Percentiles rank a stretch among this genome's conserved stretches.
Conservation (phyloP, 2,329 filamentous ascomycete genomes). For the Chrysoporthe puriensis region DNA sequence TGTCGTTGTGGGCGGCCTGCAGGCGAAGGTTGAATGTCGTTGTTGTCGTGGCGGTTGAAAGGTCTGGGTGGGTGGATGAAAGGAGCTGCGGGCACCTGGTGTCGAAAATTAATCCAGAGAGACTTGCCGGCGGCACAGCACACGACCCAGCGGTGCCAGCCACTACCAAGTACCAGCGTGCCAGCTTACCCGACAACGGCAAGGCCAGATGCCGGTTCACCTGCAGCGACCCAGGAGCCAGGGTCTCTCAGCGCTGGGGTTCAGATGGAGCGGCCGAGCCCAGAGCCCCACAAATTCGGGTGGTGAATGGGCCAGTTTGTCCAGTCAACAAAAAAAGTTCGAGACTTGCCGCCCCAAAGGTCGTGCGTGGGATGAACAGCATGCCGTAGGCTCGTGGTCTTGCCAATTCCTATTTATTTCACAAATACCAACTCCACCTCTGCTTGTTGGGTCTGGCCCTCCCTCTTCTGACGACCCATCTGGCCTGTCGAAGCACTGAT, state of each 20-base stretch:
- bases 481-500: constrained; percentile 1
- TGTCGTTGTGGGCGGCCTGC: not conserved
- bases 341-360: constrained; percentile 12
- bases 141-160: too few species aligned
- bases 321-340: constrained; percentile 34
- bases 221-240: not conserved
- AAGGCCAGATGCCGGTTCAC: not conserved
- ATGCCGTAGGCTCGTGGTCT: too few species aligned
- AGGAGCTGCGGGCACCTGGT: not conserved
- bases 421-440: constrained; percentile 18
- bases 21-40: not conserved
- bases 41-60: not conserved
- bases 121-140: constrained; percentile 7
- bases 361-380: too few species aligned
- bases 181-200: not conserved
- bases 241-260: not conserved
- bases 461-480: constrained; percentile 2
- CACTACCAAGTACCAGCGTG: not conserved
- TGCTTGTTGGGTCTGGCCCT: constrained; percentile 7
- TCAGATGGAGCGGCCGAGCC: not conserved
- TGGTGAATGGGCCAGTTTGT: constrained; percentile 27
- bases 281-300: constrained; percentile 6
- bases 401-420: constrained; percentile 20
- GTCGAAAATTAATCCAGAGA: constrained; percentile 13
- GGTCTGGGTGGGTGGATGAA: not conserved